Evolutionary conservation across 768 basidiomycete species (phyloP).

Genomic region (Boletus coccyginus): DNA sequence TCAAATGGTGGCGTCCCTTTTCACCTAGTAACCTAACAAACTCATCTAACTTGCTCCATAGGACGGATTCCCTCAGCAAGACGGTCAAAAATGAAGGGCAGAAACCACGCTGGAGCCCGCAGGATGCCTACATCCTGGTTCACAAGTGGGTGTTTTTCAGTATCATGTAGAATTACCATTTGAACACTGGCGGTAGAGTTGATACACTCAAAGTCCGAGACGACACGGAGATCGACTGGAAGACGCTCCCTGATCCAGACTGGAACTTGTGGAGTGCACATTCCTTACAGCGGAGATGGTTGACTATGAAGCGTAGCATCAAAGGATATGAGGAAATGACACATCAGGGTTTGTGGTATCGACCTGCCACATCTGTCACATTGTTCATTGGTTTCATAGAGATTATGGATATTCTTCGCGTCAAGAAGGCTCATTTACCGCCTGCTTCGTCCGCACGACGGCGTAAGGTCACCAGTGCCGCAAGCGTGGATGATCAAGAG

Average conservation of each 20-base stretch:
- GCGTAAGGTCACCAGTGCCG: conserved; percentile 53
- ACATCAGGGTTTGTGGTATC: conserved; percentile 55
- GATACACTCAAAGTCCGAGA: conserved; percentile 72
- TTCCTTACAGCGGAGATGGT: conserved; percentile 74
- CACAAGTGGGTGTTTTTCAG: conserved; percentile 53
- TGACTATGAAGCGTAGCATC: conserved; percentile 73
- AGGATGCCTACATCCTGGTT: conserved; percentile 77
- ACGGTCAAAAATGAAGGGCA: conserved; percentile 69
- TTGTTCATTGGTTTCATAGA: conserved; percentile 40
- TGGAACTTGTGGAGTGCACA: conserved; percentile 90
- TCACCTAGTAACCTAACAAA: neutral
- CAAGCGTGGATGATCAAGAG: conserved; percentile 43
- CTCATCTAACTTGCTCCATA: conserved; percentile 24
- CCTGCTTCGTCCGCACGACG: conserved; percentile 36
- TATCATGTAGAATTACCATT: neutral
- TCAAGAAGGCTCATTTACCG: conserved; percentile 67
- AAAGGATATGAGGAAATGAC: conserved; percentile 81
- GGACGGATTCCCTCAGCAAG: conserved; percentile 76
- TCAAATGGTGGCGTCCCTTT: conserved; percentile 65
- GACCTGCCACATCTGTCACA: neutral
- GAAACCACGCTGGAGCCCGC: conserved; percentile 69
- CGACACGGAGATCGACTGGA: conserved; percentile 87
- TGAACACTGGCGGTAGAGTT: conserved; percentile 43
- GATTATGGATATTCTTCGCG: conserved; percentile 76
- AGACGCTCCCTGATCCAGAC: conserved; percentile 62